Evolutionary conservation across 371 early-diverging fungal species (phyloP).

Genomic region (Mortierella sp.): DNA sequence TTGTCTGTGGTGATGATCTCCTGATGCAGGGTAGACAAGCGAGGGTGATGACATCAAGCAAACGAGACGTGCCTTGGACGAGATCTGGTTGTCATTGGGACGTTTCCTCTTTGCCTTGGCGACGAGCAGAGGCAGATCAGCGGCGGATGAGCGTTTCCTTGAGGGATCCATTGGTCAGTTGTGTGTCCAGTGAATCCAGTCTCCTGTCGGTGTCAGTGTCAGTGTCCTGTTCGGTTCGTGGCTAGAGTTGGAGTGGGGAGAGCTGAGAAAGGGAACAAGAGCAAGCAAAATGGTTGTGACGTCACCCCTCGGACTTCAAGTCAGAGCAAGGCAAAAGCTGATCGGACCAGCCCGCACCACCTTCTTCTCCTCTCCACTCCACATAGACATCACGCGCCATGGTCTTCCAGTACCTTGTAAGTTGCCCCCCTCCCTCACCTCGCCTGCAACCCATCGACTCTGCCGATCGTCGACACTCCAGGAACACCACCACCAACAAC

Average conservation of each 20-base stretch:
- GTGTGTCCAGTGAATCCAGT: no score
- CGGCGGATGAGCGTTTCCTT: slow-evolving; percentile 39
- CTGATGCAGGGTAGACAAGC: no score
- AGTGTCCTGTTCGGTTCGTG: no score
- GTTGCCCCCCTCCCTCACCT: slow-evolving; percentile 20
- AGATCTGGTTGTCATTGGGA: slow-evolving; percentile 54
- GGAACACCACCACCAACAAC: background rate
- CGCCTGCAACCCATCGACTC: background rate
- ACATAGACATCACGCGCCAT: slow-evolving; percentile 24
- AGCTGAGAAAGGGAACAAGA: background rate
- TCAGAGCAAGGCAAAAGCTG: no score
- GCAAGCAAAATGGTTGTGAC: background rate
- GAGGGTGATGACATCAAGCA: slow-evolving; percentile 1
- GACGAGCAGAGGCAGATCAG: slow-evolving; percentile 37
- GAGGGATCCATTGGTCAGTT: slow-evolving; percentile 54
- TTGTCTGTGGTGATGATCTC: no score
- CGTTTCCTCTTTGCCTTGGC: slow-evolving; percentile 54
- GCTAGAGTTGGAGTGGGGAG: background rate
- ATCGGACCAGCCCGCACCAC: background rate
- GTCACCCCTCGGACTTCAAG: no score
- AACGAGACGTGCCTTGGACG: slow-evolving; percentile 50
- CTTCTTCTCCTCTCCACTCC: slow-evolving; percentile 17
- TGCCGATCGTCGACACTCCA: background rate
- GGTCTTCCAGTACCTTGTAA: slow-evolving; percentile 54
- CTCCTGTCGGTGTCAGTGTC: no score